Base-by-base conservation (phyloP, 2,329 filamentous ascomycete species). In the Neofusicoccum sp. region DNA sequence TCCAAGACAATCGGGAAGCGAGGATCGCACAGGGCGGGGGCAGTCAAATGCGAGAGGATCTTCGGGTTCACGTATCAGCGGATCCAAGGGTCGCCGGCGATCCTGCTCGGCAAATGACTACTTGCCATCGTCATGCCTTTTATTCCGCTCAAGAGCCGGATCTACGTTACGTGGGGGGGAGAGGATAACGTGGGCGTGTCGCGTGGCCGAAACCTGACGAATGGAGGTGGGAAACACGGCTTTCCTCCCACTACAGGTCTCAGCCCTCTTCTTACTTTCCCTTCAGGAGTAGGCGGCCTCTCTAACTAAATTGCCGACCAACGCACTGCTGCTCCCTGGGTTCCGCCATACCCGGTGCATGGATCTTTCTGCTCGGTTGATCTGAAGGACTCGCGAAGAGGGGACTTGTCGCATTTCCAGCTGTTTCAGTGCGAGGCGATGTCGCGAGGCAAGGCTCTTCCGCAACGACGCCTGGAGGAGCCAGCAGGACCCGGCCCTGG, bases 31-130 rank as follows among this genome's bases (percentile, higher is more conserved):
- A 49, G 12, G 4, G 5, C 7, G 40, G 4, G 38, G 51, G 51
- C 51, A 56, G 26, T 16, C 26, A 56, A 56, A 41, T 6, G 33
- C n/a, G 38, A 40, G 28, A 31, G 14, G 38, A 41, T 41, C 16
- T 31, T 51, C 47, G 33, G 47, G 36, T 12, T 43, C 43, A 28
- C 38, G 20, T 7, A 3, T 34, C 30, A 41, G 8, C 51, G 51
- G 24, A 28, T 43, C 34, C 43, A 43, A 33, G 38, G 51, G 51
- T 43, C 33, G 28, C 36, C 28, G 51, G n/a, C 38, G 51, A 56
- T 56, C 51, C 24, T 31, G 28, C 51, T 41, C 51, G 51, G 51
- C 51, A 56, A 56, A 56, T 43, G 36, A 33, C 36, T 30, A 28
- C 36, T 43, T 36, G 49, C 43, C 34, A 40, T 31, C 20, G 38